A percentile compares a stretch with the other conserved stretches of the same genome.
Evolutionary conservation across 805 yeast genomes (phyloP).

Genomic region (Ogataea nonfermentans): DNA sequence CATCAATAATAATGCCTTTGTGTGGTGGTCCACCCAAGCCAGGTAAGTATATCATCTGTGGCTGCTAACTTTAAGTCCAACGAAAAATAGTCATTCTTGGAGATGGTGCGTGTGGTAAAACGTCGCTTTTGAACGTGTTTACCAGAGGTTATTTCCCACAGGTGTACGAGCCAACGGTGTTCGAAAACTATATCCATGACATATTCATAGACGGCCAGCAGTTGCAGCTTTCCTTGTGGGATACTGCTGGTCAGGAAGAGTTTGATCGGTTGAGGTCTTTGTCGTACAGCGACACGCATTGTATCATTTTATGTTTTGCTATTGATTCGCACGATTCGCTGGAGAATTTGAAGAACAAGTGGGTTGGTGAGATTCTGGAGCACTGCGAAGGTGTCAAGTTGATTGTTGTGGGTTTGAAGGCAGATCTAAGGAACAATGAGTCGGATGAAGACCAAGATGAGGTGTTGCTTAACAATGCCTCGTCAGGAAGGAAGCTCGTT

Average conservation of each 20-base stretch:
- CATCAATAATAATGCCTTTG: slow-evolving; percentile 37
- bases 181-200: slow-evolving; percentile 96
- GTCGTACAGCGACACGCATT: slow-evolving; percentile 93
- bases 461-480: slow-evolving; percentile 29
- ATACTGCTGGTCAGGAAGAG: slow-evolving; percentile 99
- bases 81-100: slow-evolving; percentile 93
- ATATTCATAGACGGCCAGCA: slow-evolving; percentile 93
- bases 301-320: slow-evolving; percentile 93
- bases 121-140: slow-evolving; percentile 90
- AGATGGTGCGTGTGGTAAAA: slow-evolving; percentile 99
- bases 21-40: slow-evolving; percentile 47
- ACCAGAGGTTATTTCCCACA: slow-evolving; percentile 98
- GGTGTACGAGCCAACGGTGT: slow-evolving; percentile 97
- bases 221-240: slow-evolving; percentile 93
- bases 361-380: slow-evolving; percentile 97
- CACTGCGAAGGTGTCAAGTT: slow-evolving; percentile 96
- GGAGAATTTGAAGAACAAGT: slow-evolving; percentile 90
- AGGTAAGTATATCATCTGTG: slow-evolving; percentile 25
- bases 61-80: slow-evolving; percentile 47
- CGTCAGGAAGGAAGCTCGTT: slow-evolving; percentile 49
- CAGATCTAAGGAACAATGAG: slow-evolving; percentile 79
- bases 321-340: slow-evolving; percentile 93
- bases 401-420: slow-evolving; percentile 90
- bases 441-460: slow-evolving; percentile 29
- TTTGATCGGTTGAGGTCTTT: slow-evolving; percentile 91